Evolutionary conservation across 352 stramenopile genomes (phyloP), one percentile per base, ranked within the genome.

Genomic region (Phytophthora uliginosa): DNA sequence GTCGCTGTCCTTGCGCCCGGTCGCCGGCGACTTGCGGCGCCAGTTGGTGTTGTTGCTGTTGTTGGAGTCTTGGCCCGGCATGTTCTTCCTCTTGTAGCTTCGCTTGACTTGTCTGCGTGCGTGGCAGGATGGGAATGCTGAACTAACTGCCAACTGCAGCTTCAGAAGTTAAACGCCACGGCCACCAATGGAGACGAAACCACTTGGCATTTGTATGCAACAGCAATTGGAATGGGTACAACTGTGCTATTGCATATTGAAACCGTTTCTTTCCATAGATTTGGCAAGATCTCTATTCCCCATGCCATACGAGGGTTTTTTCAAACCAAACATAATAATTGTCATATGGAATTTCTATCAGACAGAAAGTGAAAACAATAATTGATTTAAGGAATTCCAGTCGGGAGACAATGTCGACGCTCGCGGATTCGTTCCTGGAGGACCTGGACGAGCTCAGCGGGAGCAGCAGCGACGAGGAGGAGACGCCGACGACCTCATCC

Each of bases 381-480:
- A n/a, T 45, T 45, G 38, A 5, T 45, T 45, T 45, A 63, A 63
- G 20, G 9, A 45, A 28, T 54, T 54, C 34, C 57, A 52, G 78
- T 31, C 38, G 17, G 38, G 42, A 24, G 7, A 24, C n/a, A 33
- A 96, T 96, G 89, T 86, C 86, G 64, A 93, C 91, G 53, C 76
- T 97, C 8, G 91, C 91, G 7, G 91, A 95, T 71, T 96, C 91
- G 34, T 97, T 97, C 73, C 76, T 97, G 18, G 91, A 96, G 67
- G 91, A 97, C 75, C 78, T 97, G 45, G 91, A 97, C 68, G 89
- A 97, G 64, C 88, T 97, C 31, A 95, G 91, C 69, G 90, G 84
- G 9, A 85, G 83, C 18, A 95, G 89, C 71, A 89, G 87, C 64
- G 84, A 86, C 22, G 91, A 97, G 67, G 83, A 85, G 12, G 83